Base-by-base conservation (phyloP, 163 green algal genomes). In the Coccomyxa subellipsoidea region DNA sequence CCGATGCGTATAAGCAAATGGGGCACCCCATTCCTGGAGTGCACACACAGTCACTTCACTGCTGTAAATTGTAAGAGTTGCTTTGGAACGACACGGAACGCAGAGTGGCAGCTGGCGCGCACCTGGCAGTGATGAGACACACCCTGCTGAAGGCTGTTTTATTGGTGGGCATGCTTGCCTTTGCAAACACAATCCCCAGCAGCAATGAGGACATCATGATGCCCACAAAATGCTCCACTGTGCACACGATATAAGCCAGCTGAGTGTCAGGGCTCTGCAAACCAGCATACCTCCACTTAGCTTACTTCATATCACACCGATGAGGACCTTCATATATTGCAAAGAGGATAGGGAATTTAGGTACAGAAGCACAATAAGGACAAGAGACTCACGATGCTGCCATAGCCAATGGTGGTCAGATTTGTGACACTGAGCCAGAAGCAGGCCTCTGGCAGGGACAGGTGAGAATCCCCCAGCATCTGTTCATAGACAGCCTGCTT, bases 191-290 rank as follows among this genome's bases (percentile, higher is more conserved):
- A 36, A 82, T 59, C 15, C 79, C 79, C 27, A 82, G 59, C 79
- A 82, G 79, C 34, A 77, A 9, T 21, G 34, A 69, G 25, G 59
- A 78, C 59, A 82, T 77, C 54, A 82, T 34, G 54, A 82, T 77
- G 54, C 79, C 79, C 36, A 34, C 38, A 66, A 82, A 82, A 54
- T 82, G 79, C 79, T 82, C 79, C 35, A 77, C 18, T 69, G 54
- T 82, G 36, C 34, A 39, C 36, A 82, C 2, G 2, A 77, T 37
- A 59, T 69, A 54, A 7, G 40, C 77, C 15, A 47, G n/a, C 35
- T 40, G 40, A 32, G 35, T 81, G 15, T 31, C 31, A 9, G 34
- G 70, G 70, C 70, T 47, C 70, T 40, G 70, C 36, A 69, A 29
- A 36, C 1, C 1, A 80, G 72, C 35, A 27, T 32, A 27, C 35